A percentile compares a stretch with the other conserved stretches of the same genome.
Evolutionary conservation across 148 eudicot species (phyloP).

Genomic region (Fagopyrum homotropicum): DNA sequence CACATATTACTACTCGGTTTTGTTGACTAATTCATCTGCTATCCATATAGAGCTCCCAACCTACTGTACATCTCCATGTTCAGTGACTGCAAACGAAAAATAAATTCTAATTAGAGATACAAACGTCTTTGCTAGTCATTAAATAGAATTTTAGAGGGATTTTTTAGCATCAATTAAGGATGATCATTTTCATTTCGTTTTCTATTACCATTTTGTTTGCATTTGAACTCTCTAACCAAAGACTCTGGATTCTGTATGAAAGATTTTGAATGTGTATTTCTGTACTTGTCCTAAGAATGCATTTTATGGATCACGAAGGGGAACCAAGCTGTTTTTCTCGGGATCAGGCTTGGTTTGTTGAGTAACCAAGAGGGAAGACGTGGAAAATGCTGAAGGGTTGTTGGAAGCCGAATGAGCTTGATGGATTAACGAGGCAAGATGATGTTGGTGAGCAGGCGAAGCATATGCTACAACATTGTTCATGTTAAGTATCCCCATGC

Average conservation of each 20-base stretch:
- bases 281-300: slow-evolving; percentile 61
- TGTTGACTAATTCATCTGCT: slow-evolving; percentile 39
- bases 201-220: too few species aligned
- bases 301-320: slow-evolving; percentile 46
- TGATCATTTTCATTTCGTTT: too few species aligned
- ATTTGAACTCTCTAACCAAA: too few species aligned
- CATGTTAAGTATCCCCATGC: slow-evolving; percentile 60
- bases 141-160: too few species aligned
- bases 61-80: slow-evolving; percentile 67
- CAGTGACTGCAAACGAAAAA: slow-evolving; percentile 44
- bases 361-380: slow-evolving; percentile 38
- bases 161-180: too few species aligned
- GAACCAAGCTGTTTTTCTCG: slow-evolving; percentile 22
- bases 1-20: slow-evolving; percentile 31
- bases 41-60: slow-evolving; percentile 56
- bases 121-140: neutral
- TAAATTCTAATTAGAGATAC: neutral
- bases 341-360: slow-evolving; percentile 28
- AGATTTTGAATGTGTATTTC: neutral
- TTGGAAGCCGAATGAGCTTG: slow-evolving; percentile 21
- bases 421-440: slow-evolving; percentile 25
- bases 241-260: too few species aligned
- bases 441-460: slow-evolving; percentile 22
- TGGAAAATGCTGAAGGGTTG: neutral
- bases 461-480: slow-evolving; percentile 15